A percentile compares a stretch with the other conserved stretches of the same genome.
Evolutionary conservation across 768 basidiomycete species (phyloP).

Genomic region (Mycena epipterygia): DNA sequence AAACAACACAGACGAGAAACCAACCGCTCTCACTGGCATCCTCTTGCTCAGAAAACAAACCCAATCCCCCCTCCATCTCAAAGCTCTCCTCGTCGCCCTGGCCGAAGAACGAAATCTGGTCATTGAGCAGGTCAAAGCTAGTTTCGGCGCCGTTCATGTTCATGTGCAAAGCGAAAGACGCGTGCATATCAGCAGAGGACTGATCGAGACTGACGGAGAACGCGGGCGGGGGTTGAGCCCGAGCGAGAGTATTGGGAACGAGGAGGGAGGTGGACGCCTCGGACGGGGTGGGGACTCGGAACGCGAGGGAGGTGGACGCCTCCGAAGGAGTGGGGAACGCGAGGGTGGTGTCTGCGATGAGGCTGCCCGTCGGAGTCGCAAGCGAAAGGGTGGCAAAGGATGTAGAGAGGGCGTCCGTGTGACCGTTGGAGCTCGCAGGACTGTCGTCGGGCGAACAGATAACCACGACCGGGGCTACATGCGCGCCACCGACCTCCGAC

Average conservation of each 20-base stretch:
- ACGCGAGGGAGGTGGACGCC: constrained; percentile 28
- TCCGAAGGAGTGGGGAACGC: constrained; percentile 36
- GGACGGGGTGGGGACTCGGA: constrained; percentile 37
- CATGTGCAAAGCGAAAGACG: constrained; percentile 64
- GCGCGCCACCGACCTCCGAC: not conserved
- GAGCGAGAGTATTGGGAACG: constrained; percentile 41
- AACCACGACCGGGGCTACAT: constrained; percentile 12
- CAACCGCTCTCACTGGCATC: constrained; percentile 2
- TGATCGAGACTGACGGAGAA: constrained; percentile 50
- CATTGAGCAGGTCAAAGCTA: constrained; percentile 66
- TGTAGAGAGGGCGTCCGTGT: constrained; percentile 36
- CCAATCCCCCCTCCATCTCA: constrained; percentile 42
- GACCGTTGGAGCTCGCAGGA: constrained; percentile 10
- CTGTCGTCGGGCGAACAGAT: constrained; percentile 15
- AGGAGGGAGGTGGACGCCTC: constrained; percentile 36
- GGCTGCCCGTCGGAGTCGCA: constrained; percentile 42
- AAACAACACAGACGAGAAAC: not conserved
- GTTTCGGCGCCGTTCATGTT: constrained; percentile 59
- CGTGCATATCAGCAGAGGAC: constrained; percentile 59
- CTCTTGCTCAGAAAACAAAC: constrained; percentile 2
- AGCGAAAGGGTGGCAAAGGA: constrained; percentile 45
- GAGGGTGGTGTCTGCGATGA: constrained; percentile 35
- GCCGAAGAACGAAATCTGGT: constrained; percentile 63
- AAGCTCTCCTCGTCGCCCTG: constrained; percentile 57
- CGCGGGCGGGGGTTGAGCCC: constrained; percentile 13